Percentiles rank a stretch among this genome's conserved stretches.
These are phyloP conservation scores for Phytophthora colocasiae DNA, from an alignment of 352 stramenopile genomes.

Conservation along the genomic window DNA sequence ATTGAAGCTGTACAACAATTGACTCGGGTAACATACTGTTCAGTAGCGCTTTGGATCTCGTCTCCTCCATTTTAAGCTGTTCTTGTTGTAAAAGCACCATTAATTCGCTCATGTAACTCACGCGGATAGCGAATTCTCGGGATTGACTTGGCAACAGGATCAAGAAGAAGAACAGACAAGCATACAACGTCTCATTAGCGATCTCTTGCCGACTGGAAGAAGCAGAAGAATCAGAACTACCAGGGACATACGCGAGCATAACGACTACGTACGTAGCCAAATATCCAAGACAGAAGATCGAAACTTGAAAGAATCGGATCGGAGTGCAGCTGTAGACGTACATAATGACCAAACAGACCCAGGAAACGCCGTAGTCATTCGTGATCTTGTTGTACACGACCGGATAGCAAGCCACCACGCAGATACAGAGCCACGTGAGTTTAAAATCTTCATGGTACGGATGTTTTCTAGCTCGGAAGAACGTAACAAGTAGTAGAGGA, in stretches of 20 bases:
- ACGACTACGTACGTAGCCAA: conserved; percentile 75
- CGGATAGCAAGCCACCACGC: conserved; percentile 67
- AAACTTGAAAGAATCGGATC: conserved; percentile 83
- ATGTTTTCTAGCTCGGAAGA: conserved; percentile 70
- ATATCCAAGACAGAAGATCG: conserved; percentile 71
- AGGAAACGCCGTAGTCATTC: conserved; percentile 82
- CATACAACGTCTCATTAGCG: conserved; percentile 81
- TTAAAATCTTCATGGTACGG: conserved; percentile 66
- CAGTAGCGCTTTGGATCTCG: conserved; percentile 76
- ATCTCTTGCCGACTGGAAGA: conserved; percentile 50
- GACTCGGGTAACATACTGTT: conserved; percentile 87
- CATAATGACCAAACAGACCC: conserved; percentile 86
- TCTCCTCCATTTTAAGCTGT: conserved; percentile 85
- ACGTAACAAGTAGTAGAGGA: conserved; percentile 67
- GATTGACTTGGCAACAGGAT: conserved; percentile 81
- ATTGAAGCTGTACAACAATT: conserved; percentile 79
- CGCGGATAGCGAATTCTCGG: conserved; percentile 81
- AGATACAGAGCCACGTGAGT: conserved; percentile 77
- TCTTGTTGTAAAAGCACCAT: conserved; percentile 86
- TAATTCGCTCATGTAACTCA: conserved; percentile 88
- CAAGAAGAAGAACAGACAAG: conserved; percentile 82
- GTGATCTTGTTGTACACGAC: conserved; percentile 87
- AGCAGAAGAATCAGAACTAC: conserved; percentile 25
- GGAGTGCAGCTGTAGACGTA: conserved; percentile 87
- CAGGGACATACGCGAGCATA: conserved; percentile 72